These are phyloP conservation scores for Fraxinus latifolia DNA, from an alignment of 305 asterid species.

Conservation along the genomic window DNA sequence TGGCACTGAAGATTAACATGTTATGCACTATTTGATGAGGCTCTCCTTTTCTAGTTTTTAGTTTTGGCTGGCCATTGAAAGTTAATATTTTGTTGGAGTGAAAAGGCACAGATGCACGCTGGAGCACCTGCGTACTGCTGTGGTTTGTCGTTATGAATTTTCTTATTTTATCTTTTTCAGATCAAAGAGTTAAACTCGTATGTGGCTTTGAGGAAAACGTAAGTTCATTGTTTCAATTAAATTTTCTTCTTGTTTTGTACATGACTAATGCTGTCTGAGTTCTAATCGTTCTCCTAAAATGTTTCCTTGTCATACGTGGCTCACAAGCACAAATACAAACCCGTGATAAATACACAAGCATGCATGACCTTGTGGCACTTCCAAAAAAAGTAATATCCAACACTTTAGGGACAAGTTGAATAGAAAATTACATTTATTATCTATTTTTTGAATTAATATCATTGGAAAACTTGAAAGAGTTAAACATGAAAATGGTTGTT, in stretches of 20 bases:
- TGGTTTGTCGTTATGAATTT: background rate
- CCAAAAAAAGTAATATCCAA: too few relatives aligned
- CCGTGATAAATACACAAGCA: background rate
- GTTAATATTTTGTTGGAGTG: background rate
- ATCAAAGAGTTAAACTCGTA: constrained; percentile 91
- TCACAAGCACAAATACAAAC: background rate
- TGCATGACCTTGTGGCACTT: background rate
- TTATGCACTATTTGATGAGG: constrained; percentile 5
- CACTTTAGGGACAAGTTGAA: background rate
- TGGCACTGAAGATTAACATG: background rate
- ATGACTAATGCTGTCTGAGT: constrained; percentile 10
- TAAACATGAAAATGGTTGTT: background rate
- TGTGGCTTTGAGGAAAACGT: constrained; percentile 94
- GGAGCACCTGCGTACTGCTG: background rate
- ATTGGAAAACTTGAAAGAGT: background rate
- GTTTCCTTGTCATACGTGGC: background rate
- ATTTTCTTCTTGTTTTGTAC: constrained; percentile 13
- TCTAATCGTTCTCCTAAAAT: background rate
- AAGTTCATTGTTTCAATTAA: constrained; percentile 35
- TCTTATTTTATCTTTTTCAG: constrained; percentile 42
- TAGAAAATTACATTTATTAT: background rate
- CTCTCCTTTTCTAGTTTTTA: constrained; percentile 5
- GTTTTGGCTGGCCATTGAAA: constrained; percentile 11
- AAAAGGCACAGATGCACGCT: background rate
- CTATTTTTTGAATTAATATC: background rate